Evolutionary conservation across 805 yeast genomes (phyloP).

Genomic region (Candida michaelii): DNA sequence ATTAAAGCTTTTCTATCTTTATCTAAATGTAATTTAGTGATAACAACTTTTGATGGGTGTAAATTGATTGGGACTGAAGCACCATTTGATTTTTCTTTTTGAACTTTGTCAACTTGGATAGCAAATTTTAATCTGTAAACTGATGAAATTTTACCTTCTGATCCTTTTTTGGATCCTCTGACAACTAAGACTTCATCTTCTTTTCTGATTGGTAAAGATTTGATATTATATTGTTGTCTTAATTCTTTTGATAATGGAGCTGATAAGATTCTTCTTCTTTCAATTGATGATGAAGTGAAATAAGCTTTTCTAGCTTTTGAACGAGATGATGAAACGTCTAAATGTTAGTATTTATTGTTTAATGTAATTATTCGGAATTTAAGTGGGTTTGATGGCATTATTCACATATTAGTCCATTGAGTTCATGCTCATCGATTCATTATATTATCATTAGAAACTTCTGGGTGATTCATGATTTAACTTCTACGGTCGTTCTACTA

Average conservation of each 20-base stretch:
- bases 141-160: slow-evolving; percentile 96
- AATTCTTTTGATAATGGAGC: slow-evolving; percentile 99
- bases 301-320: slow-evolving; percentile 99
- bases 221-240: slow-evolving; percentile 94
- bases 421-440: slow-evolving; percentile 1
- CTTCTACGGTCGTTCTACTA: too few species aligned
- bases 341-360: slow-evolving; percentile 9
- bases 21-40: slow-evolving; percentile 97
- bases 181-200: slow-evolving; percentile 93
- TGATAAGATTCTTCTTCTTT: slow-evolving; percentile 90
- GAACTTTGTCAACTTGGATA: slow-evolving; percentile 94
- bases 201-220: slow-evolving; percentile 95
- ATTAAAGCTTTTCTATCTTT: slow-evolving; percentile 98
- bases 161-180: slow-evolving; percentile 99
- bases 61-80: slow-evolving; percentile 95
- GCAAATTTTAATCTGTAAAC: slow-evolving; percentile 99
- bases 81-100: slow-evolving; percentile 97
- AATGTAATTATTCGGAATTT: too few species aligned
- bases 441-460: too few species aligned
- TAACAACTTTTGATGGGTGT: slow-evolving; percentile 98
- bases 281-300: slow-evolving; percentile 96
- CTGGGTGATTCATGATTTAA: too few species aligned
- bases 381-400: too few species aligned
- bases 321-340: slow-evolving; percentile 99
- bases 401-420: neutral